Evolutionary conservation across 164 flowering plant genomes (phyloP).

Genomic region (Umbilicus rupestris): DNA sequence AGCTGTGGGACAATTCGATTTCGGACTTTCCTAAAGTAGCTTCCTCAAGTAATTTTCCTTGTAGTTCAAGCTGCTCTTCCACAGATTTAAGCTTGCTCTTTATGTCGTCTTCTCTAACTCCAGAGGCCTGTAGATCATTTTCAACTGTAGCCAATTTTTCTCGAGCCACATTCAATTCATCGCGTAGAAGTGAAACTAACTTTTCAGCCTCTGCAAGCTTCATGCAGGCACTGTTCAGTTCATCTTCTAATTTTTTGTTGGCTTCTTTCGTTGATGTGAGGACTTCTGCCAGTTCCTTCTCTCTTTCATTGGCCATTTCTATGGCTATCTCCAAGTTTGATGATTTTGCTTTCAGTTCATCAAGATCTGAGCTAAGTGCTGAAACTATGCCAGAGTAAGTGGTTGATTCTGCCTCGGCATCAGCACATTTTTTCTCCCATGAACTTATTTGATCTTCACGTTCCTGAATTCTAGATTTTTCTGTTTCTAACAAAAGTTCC

Average conservation of each 20-base stretch:
- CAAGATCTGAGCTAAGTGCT: slow-evolving; percentile 50
- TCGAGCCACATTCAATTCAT: slow-evolving; percentile 41
- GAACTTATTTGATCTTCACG: slow-evolving; percentile 59
- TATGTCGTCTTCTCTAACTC: slow-evolving; percentile 44
- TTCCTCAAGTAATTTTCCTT: slow-evolving; percentile 35
- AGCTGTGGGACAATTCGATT: slow-evolving; percentile 41
- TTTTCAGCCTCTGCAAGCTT: slow-evolving; percentile 60
- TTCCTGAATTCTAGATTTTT: slow-evolving; percentile 58
- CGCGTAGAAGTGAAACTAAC: slow-evolving; percentile 34
- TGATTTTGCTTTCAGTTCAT: slow-evolving; percentile 38
- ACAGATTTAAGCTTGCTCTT: slow-evolving; percentile 58
- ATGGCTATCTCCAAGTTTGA: slow-evolving; percentile 55
- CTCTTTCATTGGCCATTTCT: slow-evolving; percentile 47
- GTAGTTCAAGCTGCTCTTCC: slow-evolving; percentile 45
- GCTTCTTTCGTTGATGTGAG: slow-evolving; percentile 41
- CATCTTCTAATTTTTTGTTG: slow-evolving; percentile 44
- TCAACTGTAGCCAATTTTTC: slow-evolving; percentile 46
- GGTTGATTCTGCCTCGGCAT: slow-evolving; percentile 48
- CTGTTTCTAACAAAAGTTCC: slow-evolving; percentile 54
- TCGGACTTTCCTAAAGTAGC: slow-evolving; percentile 41
- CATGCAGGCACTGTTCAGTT: slow-evolving; percentile 22
- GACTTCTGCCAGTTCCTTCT: slow-evolving; percentile 41
- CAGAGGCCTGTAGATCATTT: slow-evolving; percentile 40
- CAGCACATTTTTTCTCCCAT: slow-evolving; percentile 41
- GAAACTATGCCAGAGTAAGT: slow-evolving; percentile 31